Conservation (phyloP, 106 monocot species). For the Vanilla planifolia region DNA sequence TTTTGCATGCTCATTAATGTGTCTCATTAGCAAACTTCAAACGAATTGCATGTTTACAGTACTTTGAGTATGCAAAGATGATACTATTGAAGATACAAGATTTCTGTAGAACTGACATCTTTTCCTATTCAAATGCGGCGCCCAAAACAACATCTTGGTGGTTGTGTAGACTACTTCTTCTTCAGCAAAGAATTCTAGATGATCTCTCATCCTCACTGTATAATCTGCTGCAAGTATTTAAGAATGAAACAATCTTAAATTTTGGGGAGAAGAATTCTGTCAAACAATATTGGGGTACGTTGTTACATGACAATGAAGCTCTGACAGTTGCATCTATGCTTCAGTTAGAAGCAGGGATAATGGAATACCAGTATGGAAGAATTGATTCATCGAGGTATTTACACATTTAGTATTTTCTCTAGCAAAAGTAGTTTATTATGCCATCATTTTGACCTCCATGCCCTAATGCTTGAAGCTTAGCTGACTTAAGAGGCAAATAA, state of each 20-base stretch:
- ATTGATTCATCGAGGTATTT: constrained; percentile 73
- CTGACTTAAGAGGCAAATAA: too few species aligned
- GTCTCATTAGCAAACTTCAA: background rate
- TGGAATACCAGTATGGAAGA: constrained; percentile 67
- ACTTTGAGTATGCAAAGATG: constrained; percentile 61
- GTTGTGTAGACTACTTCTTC: constrained; percentile 61
- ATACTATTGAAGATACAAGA: constrained; percentile 49
- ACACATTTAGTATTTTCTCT: too few species aligned
- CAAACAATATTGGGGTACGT: constrained; percentile 48
- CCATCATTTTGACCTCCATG: too few species aligned
- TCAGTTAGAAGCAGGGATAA: constrained; percentile 69
- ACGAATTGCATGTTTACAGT: constrained; percentile 36
- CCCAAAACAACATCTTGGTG: constrained; percentile 73
- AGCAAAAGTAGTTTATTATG: too few species aligned
- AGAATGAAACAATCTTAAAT: constrained; percentile 40
- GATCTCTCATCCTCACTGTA: constrained; percentile 76
- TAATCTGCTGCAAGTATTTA: constrained; percentile 44
- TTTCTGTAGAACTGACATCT: constrained; percentile 12
- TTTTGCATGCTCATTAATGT: too few species aligned
- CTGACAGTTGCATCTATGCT: constrained; percentile 45
- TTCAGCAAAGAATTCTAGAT: constrained; percentile 85
- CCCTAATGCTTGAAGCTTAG: too few species aligned
- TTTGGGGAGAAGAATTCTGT: constrained; percentile 61
- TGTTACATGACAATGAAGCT: constrained; percentile 64
- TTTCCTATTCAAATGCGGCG: constrained; percentile 21